These are phyloP conservation scores for Penicillium turbatum DNA, from an alignment of 495 filamentous ascomycete genomes.

Conservation along the genomic window DNA sequence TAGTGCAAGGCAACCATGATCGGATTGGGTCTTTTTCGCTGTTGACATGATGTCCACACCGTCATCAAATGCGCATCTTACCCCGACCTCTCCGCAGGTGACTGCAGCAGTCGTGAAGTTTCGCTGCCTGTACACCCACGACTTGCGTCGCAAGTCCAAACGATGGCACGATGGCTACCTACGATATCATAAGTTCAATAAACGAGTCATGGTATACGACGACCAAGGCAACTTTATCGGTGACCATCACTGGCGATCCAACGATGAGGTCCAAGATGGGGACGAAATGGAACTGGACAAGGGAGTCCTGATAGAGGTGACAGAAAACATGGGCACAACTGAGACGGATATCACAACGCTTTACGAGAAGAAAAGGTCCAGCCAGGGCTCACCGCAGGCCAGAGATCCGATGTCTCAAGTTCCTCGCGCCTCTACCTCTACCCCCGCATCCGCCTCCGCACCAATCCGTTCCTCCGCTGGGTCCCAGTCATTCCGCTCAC, in stretches of 20 bases:
- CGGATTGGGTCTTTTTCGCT: neutral
- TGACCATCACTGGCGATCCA: conserved; percentile 75
- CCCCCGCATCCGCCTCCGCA: conserved; percentile 16
- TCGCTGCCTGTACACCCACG: conserved; percentile 79
- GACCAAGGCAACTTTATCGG: conserved; percentile 73
- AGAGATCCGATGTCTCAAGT: conserved; percentile 13
- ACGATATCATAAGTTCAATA: conserved; percentile 87
- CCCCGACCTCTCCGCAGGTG: conserved; percentile 45
- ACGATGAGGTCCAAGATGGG: conserved; percentile 61
- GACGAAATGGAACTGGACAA: conserved; percentile 80
- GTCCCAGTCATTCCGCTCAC: conserved; percentile 42
- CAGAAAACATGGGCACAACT: conserved; percentile 63
- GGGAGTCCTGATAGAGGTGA: conserved; percentile 72
- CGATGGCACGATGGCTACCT: conserved; percentile 90
- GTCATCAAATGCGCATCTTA: conserved; percentile 20
- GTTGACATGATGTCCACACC: conserved; percentile 34
- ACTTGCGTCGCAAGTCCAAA: conserved; percentile 81
- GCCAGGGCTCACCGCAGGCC: conserved; percentile 21
- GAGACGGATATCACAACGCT: conserved; percentile 74
- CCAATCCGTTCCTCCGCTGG: conserved; percentile 24
- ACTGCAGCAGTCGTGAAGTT: conserved; percentile 77
- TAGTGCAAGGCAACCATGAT: neutral
- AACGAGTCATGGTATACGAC: conserved; percentile 87
- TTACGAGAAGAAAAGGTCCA: conserved; percentile 55
- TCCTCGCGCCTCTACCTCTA: conserved; percentile 4